A percentile compares a stretch with the other conserved stretches of the same genome.
These are phyloP conservation scores for Sporothrix humicola DNA, from an alignment of 2,329 filamentous ascomycete genomes.

Conservation along the genomic window DNA sequence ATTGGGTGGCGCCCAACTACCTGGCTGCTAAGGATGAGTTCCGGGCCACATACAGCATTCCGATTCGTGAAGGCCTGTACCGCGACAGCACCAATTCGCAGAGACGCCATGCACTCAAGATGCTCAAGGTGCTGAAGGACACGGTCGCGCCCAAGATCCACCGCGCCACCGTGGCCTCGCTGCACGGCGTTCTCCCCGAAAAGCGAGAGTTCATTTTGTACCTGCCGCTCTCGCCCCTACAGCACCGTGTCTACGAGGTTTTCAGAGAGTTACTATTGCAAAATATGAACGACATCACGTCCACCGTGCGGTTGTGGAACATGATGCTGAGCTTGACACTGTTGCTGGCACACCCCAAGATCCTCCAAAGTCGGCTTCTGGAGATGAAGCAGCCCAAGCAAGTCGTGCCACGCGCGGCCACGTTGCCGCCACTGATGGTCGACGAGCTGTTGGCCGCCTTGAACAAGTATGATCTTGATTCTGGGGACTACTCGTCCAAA, in stretches of 20 bases:
- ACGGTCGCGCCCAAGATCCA: constrained; percentile 80
- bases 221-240: constrained; percentile 70
- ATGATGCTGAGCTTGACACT: constrained; percentile 54
- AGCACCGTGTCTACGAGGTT: constrained; percentile 65
- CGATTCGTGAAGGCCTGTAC: constrained; percentile 75
- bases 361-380: constrained; percentile 50
- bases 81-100: constrained; percentile 63
- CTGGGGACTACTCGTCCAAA: constrained; percentile 68
- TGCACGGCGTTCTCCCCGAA: constrained; percentile 69
- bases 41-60: constrained; percentile 68
- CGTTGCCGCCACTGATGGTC: constrained; percentile 43
- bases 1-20: constrained; percentile 83
- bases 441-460: constrained; percentile 47
- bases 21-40: constrained; percentile 74
- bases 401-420: constrained; percentile 6
- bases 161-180: constrained; percentile 68
- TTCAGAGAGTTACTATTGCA: constrained; percentile 42
- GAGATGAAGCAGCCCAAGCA: constrained; percentile 36
- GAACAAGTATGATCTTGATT: constrained; percentile 46
- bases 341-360: constrained; percentile 59
- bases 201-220: constrained; percentile 85
- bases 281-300: constrained; percentile 26
- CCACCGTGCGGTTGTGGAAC: constrained; percentile 42
- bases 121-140: constrained; percentile 71
- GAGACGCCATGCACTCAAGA: constrained; percentile 65